Percentiles rank a stretch among this genome's conserved stretches.
phyloP scores from a whole-genome alignment of 169 alveolate species.

The Theileria orientalis region DNA sequence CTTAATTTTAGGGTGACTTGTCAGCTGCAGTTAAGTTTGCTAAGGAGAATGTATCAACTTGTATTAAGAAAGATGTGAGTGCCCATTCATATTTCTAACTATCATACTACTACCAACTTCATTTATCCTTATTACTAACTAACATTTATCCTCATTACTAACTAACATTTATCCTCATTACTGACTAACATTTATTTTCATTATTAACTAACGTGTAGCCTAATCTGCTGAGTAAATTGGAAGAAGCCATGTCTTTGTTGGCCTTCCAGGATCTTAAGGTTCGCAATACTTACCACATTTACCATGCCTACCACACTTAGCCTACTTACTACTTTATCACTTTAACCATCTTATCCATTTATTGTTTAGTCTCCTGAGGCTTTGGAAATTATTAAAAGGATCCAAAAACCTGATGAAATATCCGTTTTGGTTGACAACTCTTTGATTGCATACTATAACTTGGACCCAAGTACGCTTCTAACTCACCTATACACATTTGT shows the following conservation, averaged over 20 bases:
- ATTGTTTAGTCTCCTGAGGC: conserved; percentile 69
- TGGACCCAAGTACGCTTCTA: conserved; percentile 42
- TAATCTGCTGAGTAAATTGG: conserved; percentile 24
- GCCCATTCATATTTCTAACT: too few relatives aligned
- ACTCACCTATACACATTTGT: background rate
- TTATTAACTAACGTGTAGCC: conserved; percentile 6
- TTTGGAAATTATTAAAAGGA: conserved; percentile 43
- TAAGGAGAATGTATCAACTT: conserved; percentile 21
- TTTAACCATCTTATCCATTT: too few relatives aligned
- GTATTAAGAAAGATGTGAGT: conserved; percentile 35
- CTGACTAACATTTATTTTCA: conserved; percentile 19
- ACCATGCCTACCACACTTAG: too few relatives aligned
- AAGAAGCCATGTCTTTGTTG: conserved; percentile 50
- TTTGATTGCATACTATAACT: conserved; percentile 61
- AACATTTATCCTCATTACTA: background rate
- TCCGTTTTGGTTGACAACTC: conserved; percentile 67
- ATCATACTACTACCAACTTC: too few relatives aligned
- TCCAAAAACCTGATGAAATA: conserved; percentile 62
- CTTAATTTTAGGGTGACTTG: conserved; percentile 28
- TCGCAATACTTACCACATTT: background rate
- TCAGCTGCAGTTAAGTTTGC: conserved; percentile 41
- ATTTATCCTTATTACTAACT: too few relatives aligned
- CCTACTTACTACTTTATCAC: too few relatives aligned
- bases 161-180: background rate
- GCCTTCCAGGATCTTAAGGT: conserved; percentile 34